phyloP scores from a whole-genome alignment of 2,329 filamentous ascomycete genomes.

The Pseudocercospora crystallina region DNA sequence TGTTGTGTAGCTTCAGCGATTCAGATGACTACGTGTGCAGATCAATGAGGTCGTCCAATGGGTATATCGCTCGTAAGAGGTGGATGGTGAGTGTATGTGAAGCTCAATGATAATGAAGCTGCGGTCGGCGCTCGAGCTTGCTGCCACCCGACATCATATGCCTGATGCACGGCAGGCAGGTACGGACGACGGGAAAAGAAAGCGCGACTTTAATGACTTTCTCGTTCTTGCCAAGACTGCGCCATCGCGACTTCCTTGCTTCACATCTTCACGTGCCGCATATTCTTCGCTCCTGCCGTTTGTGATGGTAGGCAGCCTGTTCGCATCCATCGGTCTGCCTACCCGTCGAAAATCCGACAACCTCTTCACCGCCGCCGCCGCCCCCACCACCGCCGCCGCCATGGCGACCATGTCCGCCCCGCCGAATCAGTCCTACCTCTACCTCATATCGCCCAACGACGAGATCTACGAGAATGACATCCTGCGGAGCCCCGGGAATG shows the following conservation, averaged over 20 bases:
- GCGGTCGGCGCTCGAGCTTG: no score
- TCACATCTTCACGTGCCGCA: conserved; percentile 3
- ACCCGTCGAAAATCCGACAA: conserved; percentile 22
- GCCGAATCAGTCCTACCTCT: conserved; percentile 33
- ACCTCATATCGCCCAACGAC: conserved; percentile 74
- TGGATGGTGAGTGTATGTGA: no score
- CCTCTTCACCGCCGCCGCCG: conserved; percentile 10
- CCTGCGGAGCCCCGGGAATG: conserved; percentile 76
- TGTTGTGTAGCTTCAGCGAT: not conserved
- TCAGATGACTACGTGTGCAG: no score
- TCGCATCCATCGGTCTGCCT: conserved; percentile 14
- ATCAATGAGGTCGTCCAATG: no score
- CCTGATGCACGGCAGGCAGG: no score
- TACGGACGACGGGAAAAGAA: no score
- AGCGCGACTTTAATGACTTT: no score
- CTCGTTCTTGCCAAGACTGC: not conserved
- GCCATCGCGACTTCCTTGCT: conserved; percentile 9
- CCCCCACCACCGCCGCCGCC: conserved; percentile 7
- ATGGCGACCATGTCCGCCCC: conserved; percentile 13
- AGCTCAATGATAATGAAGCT: no score
- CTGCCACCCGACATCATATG: no score
- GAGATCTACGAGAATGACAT: conserved; percentile 96
- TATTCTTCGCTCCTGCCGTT: conserved; percentile 8
- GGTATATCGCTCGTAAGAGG: no score
- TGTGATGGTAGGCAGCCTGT: conserved; percentile 9